Percentiles rank a stretch among this genome's conserved stretches.
phyloP scores from a whole-genome alignment of 352 stramenopile genomes.

The Plasmopara halstedii region DNA sequence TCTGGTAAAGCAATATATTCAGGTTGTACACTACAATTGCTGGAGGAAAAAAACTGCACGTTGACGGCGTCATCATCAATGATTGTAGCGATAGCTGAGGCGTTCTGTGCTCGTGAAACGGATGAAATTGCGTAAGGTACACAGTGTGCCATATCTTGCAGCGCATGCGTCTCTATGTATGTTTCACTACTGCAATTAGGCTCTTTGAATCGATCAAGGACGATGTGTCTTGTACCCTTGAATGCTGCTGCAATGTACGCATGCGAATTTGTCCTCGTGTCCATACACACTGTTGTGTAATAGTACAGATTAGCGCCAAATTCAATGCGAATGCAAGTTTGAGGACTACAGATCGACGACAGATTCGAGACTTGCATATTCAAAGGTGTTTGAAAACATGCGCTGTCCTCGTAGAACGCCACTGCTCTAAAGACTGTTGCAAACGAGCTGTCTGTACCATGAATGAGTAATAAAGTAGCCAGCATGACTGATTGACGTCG shows the following conservation, averaged over 20 bases:
- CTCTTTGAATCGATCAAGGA: conserved; percentile 16
- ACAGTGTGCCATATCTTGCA: conserved; percentile 15
- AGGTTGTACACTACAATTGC: conserved; percentile 7
- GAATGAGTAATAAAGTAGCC: not conserved
- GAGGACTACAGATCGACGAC: conserved; percentile 9
- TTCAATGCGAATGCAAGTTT: conserved; percentile 8
- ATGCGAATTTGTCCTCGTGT: not conserved
- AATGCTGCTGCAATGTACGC: conserved; percentile 9
- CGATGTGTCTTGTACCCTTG: conserved; percentile 11
- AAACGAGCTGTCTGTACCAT: not conserved
- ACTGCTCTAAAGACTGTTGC: conserved; percentile 8
- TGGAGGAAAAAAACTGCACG: conserved; percentile 12
- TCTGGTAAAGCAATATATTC: not conserved
- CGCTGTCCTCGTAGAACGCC: conserved; percentile 11
- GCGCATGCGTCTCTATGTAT: conserved; percentile 15
- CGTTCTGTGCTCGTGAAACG: conserved; percentile 5
- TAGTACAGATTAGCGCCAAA: conserved; percentile 15
- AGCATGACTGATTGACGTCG: conserved; percentile 6
- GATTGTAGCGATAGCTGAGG: conserved; percentile 12
- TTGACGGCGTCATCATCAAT: conserved; percentile 12
- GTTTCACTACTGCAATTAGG: conserved; percentile 13
- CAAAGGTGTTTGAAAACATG: conserved; percentile 9
- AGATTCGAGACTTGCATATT: conserved; percentile 15
- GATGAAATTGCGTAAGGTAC: conserved; percentile 16
- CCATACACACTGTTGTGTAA: conserved; percentile 13